Evolutionary conservation across 208 protist species (phyloP).

Genomic region (Trypanosoma rangeli): DNA sequence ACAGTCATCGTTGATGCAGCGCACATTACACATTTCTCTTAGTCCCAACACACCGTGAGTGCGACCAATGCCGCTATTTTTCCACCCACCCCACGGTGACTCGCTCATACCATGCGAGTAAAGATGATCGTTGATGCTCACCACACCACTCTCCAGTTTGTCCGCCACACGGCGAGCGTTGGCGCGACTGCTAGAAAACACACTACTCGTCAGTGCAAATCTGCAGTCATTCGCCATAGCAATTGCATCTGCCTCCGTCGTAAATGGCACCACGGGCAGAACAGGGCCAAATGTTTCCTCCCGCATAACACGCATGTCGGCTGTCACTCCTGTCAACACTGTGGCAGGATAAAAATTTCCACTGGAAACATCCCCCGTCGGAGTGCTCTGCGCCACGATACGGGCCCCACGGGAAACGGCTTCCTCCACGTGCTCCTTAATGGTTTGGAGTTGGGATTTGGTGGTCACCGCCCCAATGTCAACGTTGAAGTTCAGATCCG

Average conservation of each 20-base stretch:
- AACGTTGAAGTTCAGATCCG: slow-evolving; percentile 53
- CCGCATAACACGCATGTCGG: slow-evolving; percentile 78
- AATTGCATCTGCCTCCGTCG: slow-evolving; percentile 77
- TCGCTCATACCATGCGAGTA: slow-evolving; percentile 65
- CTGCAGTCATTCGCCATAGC: slow-evolving; percentile 66
- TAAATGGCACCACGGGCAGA: slow-evolving; percentile 71
- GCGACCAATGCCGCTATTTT: slow-evolving; percentile 83
- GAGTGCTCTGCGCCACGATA: slow-evolving; percentile 70
- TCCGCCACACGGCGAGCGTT: slow-evolving; percentile 41
- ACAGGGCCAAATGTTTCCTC: slow-evolving; percentile 95
- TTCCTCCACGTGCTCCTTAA: slow-evolving; percentile 67
- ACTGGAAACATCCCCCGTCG: slow-evolving; percentile 38
- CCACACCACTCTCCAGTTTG: slow-evolving; percentile 73
- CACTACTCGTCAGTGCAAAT: slow-evolving; percentile 77
- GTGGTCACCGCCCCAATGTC: slow-evolving; percentile 80
- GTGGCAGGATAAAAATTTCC: slow-evolving; percentile 87
- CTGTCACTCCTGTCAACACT: slow-evolving; percentile 71
- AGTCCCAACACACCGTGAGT: slow-evolving; percentile 79
- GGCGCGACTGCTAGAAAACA: slow-evolving; percentile 56
- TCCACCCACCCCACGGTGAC: slow-evolving; percentile 89
- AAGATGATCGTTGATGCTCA: slow-evolving; percentile 84
- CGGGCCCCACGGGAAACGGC: slow-evolving; percentile 58
- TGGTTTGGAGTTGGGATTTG: slow-evolving; percentile 51
- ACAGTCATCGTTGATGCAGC: slow-evolving; percentile 74
- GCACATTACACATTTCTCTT: slow-evolving; percentile 84